Conservation (phyloP, 2,329 filamentous ascomycete genomes). For the Celoporthe dispersa region DNA sequence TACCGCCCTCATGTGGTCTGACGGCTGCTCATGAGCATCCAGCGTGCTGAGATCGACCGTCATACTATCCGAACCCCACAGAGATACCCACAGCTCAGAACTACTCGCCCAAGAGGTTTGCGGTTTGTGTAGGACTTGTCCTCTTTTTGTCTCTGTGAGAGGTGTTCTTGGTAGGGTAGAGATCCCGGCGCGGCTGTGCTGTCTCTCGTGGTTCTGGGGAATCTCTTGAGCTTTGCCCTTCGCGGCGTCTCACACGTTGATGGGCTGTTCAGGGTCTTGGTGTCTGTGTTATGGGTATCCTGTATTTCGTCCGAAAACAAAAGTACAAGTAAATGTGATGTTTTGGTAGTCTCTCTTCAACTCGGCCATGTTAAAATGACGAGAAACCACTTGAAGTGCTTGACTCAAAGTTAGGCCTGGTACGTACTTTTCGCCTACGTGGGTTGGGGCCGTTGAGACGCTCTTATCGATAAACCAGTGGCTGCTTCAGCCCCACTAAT, state of each 20-base stretch:
- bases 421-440: neutral
- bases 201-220: neutral
- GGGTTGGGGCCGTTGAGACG: neutral
- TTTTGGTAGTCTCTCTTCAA: neutral
- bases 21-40: slow-evolving; percentile 79
- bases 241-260: neutral
- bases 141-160: neutral
- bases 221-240: neutral
- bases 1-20: slow-evolving; percentile 67
- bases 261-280: neutral
- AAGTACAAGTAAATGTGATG: neutral
- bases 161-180: neutral
- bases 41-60: slow-evolving; percentile 54
- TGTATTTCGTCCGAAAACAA: neutral
- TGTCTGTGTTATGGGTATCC: neutral
- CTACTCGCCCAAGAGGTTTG: neutral
- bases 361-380: neutral
- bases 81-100: neutral
- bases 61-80: slow-evolving; percentile 37
- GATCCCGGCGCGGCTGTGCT: neutral
- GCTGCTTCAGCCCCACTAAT: neutral
- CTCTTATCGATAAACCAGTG: slow-evolving; percentile 7
- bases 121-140: neutral
- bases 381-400: neutral
- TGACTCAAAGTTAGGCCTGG: neutral